Base-by-base conservation (phyloP, 164 flowering plant species). In the Platanus orientalis region DNA sequence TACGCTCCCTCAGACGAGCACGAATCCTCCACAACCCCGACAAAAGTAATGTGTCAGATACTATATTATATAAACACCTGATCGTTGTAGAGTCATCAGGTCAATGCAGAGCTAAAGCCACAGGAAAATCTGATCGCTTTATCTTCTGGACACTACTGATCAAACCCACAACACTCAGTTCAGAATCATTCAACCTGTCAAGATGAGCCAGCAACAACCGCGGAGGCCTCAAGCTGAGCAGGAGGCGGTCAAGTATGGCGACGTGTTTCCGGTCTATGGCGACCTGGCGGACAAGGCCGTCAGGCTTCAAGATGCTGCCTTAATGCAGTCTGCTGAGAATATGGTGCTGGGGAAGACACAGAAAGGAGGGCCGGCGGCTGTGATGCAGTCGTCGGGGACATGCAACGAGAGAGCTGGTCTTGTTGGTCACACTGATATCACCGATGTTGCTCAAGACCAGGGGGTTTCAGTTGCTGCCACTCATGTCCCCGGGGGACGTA, bases 171-270 rank as follows among this genome's bases (percentile, higher is more conserved):
- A n/a, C n/a, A n/a, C n/a, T n/a, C n/a, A n/a, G n/a, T n/a, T n/a
- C n/a, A n/a, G n/a, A n/a, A n/a, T n/a, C n/a, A n/a, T n/a, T n/a
- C n/a, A n/a, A n/a, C n/a, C n/a, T n/a, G n/a, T n/a, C n/a, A 76
- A 56, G 4, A 82, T 83, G 90, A 82, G 81, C 51, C 90, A 80
- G 49, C 30, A 71, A 50, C 84, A 81, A 60, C 79, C 77, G 4
- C 39, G 10, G 58, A 70, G 69, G 65, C 71, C 73, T 2, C 53
- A 58, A 29, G 13, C 10, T 1, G 51, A 68, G n/a, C 40, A 57
- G 30, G 73, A 75, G 16, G 63, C 84, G 14, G 64, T 80, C 63
- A 82, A 70, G 40, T 84, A 82, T 58, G 85, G 79, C 5, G 88
- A 84, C 20, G 69, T 84, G 25, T 83, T 83, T 58, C 19, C 48